A percentile compares a stretch with the other conserved stretches of the same genome.
phyloP scores from a whole-genome alignment of 2,329 filamentous ascomycete species.

The Xylariaceae sp. region DNA sequence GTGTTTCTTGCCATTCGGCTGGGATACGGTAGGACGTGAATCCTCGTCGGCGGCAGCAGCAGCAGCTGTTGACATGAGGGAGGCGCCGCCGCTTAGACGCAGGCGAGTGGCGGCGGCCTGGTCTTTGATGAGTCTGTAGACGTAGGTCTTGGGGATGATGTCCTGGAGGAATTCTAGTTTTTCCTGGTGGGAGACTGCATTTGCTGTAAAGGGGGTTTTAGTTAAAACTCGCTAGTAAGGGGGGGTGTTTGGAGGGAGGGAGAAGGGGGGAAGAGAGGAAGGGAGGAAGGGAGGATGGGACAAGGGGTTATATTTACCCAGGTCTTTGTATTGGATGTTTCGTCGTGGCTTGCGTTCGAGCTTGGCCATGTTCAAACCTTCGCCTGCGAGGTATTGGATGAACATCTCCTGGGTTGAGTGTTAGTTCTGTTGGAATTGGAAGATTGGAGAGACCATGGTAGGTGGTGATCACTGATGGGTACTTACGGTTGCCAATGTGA shows the following conservation, averaged over 20 bases:
- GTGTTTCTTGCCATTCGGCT: conserved; percentile 37
- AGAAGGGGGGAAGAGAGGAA: too few relatives aligned
- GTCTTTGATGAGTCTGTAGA: conserved; percentile 73
- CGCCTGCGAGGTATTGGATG: conserved; percentile 81
- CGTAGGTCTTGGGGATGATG: conserved; percentile 78
- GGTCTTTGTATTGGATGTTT: conserved; percentile 93
- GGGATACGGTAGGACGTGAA: conserved; percentile 14
- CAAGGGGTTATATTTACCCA: conserved; percentile 48
- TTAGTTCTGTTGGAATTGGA: not conserved
- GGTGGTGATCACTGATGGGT: not conserved
- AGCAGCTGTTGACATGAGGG: conserved; percentile 18
- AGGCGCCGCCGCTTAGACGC: conserved; percentile 37
- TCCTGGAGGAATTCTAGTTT: conserved; percentile 94
- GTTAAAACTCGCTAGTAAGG: not conserved
- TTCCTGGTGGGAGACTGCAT: conserved; percentile 79
- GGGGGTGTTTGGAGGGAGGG: too few relatives aligned
- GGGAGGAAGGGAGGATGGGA: too few relatives aligned
- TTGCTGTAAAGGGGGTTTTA: conserved; percentile 48
- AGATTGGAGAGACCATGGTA: too few relatives aligned
- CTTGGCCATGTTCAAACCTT: conserved; percentile 82
- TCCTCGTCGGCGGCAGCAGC: conserved; percentile 15
- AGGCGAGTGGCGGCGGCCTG: conserved; percentile 47
- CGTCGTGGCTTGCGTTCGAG: conserved; percentile 85
- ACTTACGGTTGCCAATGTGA: conserved; percentile 78
- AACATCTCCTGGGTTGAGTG: conserved; percentile 71